These are phyloP conservation scores for Juglanconis oblonga DNA, from an alignment of 2,329 filamentous ascomycete genomes.

Conservation along the genomic window DNA sequence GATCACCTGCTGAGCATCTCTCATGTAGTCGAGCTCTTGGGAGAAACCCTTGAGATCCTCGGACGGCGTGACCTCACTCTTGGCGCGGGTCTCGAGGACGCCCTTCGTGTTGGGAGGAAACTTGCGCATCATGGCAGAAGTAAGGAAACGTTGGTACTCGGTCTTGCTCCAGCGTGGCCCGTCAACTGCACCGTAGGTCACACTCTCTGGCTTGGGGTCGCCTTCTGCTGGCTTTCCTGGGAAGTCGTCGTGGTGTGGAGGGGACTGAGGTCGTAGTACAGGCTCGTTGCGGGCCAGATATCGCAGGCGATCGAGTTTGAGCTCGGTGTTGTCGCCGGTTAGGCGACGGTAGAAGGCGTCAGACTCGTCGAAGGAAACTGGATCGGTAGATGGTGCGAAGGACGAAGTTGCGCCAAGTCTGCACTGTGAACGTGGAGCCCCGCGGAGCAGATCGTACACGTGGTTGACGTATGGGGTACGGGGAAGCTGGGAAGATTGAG, in stretches of 20 bases:
- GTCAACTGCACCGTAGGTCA: neutral
- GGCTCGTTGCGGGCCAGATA: neutral
- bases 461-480: neutral
- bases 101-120: conserved; percentile 4
- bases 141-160: neutral
- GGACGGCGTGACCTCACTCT: neutral
- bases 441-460: neutral
- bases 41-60: conserved; percentile 1
- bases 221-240: neutral
- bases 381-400: neutral
- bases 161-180: neutral
- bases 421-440: neutral
- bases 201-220: neutral
- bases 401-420: neutral
- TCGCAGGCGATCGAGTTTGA: neutral
- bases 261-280: neutral
- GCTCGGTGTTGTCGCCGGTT: neutral
- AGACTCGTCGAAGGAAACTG: neutral
- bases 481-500: neutral
- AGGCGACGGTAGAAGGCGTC: neutral
- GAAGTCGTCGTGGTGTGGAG: conserved; percentile 7
- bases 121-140: neutral
- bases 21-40: neutral
- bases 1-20: neutral
- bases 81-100: conserved; percentile 1